Evolutionary conservation across 495 filamentous ascomycete species (phyloP).

Genomic region (Podospora comata): DNA sequence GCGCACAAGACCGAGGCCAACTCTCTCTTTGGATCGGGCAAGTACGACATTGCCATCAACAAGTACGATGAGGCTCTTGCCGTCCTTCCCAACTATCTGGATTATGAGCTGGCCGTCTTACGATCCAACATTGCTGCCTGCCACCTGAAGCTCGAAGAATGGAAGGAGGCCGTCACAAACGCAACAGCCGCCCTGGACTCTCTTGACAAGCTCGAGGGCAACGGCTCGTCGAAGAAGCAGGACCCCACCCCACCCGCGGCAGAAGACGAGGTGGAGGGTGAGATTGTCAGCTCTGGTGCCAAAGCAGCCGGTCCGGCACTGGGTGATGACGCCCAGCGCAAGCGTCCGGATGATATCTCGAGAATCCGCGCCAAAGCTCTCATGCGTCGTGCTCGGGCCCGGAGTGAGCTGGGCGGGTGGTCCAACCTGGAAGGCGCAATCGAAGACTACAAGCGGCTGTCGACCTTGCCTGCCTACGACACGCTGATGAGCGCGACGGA

Average conservation of each 20-base stretch:
- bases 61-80: constrained; percentile 82
- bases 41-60: constrained; percentile 81
- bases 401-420: constrained; percentile 71
- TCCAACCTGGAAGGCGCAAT: constrained; percentile 73
- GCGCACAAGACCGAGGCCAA: constrained; percentile 77
- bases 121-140: constrained; percentile 88
- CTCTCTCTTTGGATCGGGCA: constrained; percentile 63
- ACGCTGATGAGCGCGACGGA: constrained; percentile 61
- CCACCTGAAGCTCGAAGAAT: constrained; percentile 80
- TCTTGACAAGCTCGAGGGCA: constrained; percentile 56
- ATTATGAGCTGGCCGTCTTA: constrained; percentile 85
- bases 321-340: constrained; percentile 40
- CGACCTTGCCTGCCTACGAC: constrained; percentile 36
- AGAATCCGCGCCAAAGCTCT: constrained; percentile 81
- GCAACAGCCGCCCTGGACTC: constrained; percentile 72
- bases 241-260: constrained; percentile 36
- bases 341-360: constrained; percentile 59
- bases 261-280: constrained; percentile 57
- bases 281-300: constrained; percentile 53
- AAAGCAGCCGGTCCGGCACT: constrained; percentile 44
- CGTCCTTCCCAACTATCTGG: constrained; percentile 80
- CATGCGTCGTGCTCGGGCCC: constrained; percentile 76
- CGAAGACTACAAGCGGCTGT: constrained; percentile 67
- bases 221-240: constrained; percentile 20
- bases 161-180: constrained; percentile 74